A percentile compares a stretch with the other conserved stretches of the same genome.
Evolutionary conservation across 768 basidiomycete species (phyloP).

Genomic region (Mycena galopus): DNA sequence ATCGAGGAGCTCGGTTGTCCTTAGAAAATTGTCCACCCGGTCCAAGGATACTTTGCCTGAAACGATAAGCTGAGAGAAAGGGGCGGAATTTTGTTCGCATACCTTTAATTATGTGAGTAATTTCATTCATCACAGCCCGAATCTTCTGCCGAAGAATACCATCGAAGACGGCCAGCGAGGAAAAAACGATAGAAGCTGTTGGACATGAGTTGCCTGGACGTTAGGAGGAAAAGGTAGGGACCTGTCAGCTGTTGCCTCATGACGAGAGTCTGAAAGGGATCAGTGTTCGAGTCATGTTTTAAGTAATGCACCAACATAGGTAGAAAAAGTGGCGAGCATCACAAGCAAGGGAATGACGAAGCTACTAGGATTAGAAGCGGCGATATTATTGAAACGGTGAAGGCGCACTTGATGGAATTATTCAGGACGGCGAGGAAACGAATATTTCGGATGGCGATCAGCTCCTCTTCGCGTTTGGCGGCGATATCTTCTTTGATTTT

Average conservation of each 20-base stretch:
- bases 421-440: constrained; percentile 56
- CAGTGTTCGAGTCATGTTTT: neutral
- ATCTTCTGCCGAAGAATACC: constrained; percentile 53
- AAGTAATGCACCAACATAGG: constrained; percentile 52
- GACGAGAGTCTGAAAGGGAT: constrained; percentile 11
- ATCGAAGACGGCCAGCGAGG: constrained; percentile 27
- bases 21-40: constrained; percentile 62
- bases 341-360: constrained; percentile 64
- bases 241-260: constrained; percentile 35
- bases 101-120: constrained; percentile 46
- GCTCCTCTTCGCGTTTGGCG: constrained; percentile 62
- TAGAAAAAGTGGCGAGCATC: constrained; percentile 57
- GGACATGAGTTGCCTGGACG: constrained; percentile 7
- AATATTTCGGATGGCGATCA: constrained; percentile 55
- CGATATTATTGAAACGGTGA: neutral
- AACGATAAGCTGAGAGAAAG: neutral
- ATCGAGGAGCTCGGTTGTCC: constrained; percentile 53
- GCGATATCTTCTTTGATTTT: constrained; percentile 56
- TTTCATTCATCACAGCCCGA: constrained; percentile 42
- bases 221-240: neutral
- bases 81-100: neutral
- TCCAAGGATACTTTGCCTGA: constrained; percentile 64
- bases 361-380: constrained; percentile 41
- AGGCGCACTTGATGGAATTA: constrained; percentile 53
- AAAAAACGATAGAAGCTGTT: constrained; percentile 43